Base-by-base conservation (phyloP, 2,329 filamentous ascomycete genomes). In the Aspergillus carbonarius region DNA sequence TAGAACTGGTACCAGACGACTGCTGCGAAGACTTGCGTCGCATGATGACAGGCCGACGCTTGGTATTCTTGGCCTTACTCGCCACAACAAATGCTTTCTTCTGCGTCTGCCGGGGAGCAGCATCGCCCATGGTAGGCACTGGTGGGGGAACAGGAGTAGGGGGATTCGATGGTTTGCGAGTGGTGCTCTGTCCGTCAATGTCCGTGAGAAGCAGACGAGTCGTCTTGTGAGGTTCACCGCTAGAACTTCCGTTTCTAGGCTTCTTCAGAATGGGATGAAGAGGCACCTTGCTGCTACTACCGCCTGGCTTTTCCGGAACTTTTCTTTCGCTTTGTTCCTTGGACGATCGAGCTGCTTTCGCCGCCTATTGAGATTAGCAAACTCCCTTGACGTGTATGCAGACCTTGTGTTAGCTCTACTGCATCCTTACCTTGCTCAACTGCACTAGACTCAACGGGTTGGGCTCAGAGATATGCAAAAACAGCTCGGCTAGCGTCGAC, bases 391-490 rank as follows among this genome's bases (percentile, higher is more conserved):
- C 18, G 17, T 40, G 23, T 2, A 4, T 40, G 39, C n/a, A 12
- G 9, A 12, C 39, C 39, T 17, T n/a, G 39, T 18, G 13, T 13
- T 0, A 32, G n/a, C 18, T 23, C 5, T 3, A 37, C 10, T 3
- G 12, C 12, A n/a, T 10, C 23, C 25, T 55, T 60, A 62, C 66
- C 65, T 54, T 54, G 37, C 35, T 60, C 42, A 44, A 57, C 61
- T 55, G 65, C 61, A 62, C 37, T 56, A 59, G 59, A 66, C 65
- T 47, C 4, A 63, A 44, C n/a, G 65, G 55, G 35, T 61, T 66
- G 17, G 72, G 70, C 52, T 76, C 71, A 42, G 75, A 73, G 54
- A 83, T 80, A 50, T 73, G 70, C 47, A 75, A 68, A 48, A 82
- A 82, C 46, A 82, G 67, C 5, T 54, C 66, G 9, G 77, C 77